Base-by-base conservation (phyloP, 2,329 filamentous ascomycete genomes). In the Emmonsiellopsis sp. region DNA sequence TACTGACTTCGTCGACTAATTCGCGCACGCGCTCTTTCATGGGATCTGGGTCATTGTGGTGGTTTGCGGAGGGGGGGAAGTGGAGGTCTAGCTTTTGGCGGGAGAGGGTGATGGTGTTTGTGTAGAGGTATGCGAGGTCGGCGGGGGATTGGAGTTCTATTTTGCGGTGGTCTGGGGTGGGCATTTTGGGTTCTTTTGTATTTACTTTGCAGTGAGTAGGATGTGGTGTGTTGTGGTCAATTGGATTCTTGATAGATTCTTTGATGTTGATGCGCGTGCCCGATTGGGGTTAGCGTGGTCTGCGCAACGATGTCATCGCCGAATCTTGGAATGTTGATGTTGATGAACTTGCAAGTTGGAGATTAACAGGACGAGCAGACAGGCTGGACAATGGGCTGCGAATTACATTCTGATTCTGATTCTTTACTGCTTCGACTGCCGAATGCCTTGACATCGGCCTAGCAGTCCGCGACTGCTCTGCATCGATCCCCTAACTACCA, bases 61-160 rank as follows among this genome's bases (percentile, higher is more conserved):
- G 59, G 56, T 67, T 65, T 26, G 73, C 72, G 13, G 71, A 72
- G 26, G 69, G 74, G 52, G 75, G 75, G 11, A 77, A 69, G 56
- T 75, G 70, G 26, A 75, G 66, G 58, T 77, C 74, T 53, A 77
- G 66, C 63, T 76, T 77, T 59, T 71, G 67, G 54, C 69, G 73
- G 20, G 75, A 74, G 54, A 72, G 65, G 3, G 67, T 64, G 53
- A 70, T 59, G 30, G 74, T 69, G 62, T 77, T 77, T 56, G 65
- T 62, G 57, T 75, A 72, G 47, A 77, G 73, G 55, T 75, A 77
- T 51, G 70, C 72, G 50, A 77, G 71, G 65, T 77, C 75, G 55
- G 70, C 68, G 52, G 74, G 66, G 44, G 75, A 73, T 62, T 77
- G 75, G n/a, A 77, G 70, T 55, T 77, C 75, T 62, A 77, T 71